phyloP scores from a whole-genome alignment of 305 asterid species.

The Stenogyne calaminthoides region DNA sequence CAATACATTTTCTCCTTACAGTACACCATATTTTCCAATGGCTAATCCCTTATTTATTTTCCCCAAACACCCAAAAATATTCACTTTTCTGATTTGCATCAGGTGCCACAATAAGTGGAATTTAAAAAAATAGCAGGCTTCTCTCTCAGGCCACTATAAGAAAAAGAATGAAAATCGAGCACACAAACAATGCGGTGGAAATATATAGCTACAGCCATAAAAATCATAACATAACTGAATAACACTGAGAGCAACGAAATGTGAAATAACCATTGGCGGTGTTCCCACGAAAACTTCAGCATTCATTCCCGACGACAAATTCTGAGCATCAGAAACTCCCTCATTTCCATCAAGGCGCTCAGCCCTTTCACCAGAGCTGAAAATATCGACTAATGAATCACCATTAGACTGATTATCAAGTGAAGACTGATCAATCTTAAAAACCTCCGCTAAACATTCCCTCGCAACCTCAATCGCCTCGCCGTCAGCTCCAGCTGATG shows the following conservation, averaged over 20 bases:
- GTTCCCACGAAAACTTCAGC: slow-evolving; percentile 36
- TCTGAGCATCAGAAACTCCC: slow-evolving; percentile 41
- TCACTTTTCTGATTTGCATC: background rate
- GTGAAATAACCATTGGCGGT: slow-evolving; percentile 34
- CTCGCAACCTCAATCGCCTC: slow-evolving; percentile 84
- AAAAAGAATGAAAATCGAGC: background rate
- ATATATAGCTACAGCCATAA: background rate
- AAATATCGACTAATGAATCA: slow-evolving; percentile 69
- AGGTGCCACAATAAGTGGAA: background rate
- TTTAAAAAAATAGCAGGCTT: slow-evolving; percentile 29
- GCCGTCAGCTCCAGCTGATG: slow-evolving; percentile 58
- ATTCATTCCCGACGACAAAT: slow-evolving; percentile 44
- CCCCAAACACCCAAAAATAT: background rate
- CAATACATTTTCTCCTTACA: background rate
- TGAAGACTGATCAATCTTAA: slow-evolving; percentile 65
- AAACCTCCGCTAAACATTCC: slow-evolving; percentile 76
- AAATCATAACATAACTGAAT: background rate
- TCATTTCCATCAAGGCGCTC: slow-evolving; percentile 24
- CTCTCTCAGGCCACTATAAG: slow-evolving; percentile 33
- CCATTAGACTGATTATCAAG: slow-evolving; percentile 33
- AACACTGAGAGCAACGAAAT: background rate
- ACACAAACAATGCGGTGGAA: background rate
- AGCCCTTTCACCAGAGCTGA: slow-evolving; percentile 42
- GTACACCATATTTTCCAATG: background rate
- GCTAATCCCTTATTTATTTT: background rate